Conservation (phyloP, 148 eudicot species). For the Drosera capensis region DNA sequence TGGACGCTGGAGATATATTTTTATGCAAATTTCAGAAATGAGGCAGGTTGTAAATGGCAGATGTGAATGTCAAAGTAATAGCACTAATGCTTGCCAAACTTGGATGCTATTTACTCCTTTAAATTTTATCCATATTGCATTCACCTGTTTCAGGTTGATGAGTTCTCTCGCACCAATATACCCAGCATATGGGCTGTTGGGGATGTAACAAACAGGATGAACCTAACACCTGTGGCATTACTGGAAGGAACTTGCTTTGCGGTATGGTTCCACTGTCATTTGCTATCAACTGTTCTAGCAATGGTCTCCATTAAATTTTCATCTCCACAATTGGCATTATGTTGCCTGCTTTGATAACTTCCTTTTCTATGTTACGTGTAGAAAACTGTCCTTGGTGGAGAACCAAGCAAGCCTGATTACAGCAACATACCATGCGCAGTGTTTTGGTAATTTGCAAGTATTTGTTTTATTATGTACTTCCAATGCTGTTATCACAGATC, state of each 20-base stretch:
- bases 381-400: slow-evolving; percentile 80
- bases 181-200: slow-evolving; percentile 98
- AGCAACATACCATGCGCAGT: slow-evolving; percentile 63
- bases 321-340: too few relatives aligned
- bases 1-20: too few relatives aligned
- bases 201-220: slow-evolving; percentile 88
- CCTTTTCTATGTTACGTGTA: slow-evolving; percentile 16
- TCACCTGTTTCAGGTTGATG: slow-evolving; percentile 54
- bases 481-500: neutral
- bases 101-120: neutral
- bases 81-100: neutral
- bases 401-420: slow-evolving; percentile 65
- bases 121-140: neutral
- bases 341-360: too few relatives aligned
- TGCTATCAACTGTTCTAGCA: neutral
- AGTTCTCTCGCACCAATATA: slow-evolving; percentile 57
- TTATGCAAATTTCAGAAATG: too few relatives aligned
- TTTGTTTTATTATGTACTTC: neutral
- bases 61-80: neutral
- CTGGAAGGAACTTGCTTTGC: slow-evolving; percentile 96
- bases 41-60: too few relatives aligned
- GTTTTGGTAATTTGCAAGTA: slow-evolving; percentile 63
- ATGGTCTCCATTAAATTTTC: neutral
- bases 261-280: slow-evolving; percentile 27
- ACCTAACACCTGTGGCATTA: slow-evolving; percentile 94